phyloP scores from a whole-genome alignment of 768 basidiomycete genomes.

The Agrocybe pediades region DNA sequence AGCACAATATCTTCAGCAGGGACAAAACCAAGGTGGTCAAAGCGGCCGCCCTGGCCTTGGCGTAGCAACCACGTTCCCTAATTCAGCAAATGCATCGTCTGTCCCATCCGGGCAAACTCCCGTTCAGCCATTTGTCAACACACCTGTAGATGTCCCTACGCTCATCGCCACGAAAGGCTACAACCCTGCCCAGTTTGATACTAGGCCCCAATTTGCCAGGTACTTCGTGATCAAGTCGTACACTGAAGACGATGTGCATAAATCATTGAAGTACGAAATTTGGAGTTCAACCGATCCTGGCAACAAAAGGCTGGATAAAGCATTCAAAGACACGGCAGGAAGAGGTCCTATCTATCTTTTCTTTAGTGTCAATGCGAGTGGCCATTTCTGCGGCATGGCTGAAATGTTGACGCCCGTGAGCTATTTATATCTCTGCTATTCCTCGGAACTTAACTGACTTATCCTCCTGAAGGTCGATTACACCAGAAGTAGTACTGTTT shows the following conservation, averaged over 20 bases:
- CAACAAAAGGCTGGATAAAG: conserved; percentile 96
- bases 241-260: conserved; percentile 99
- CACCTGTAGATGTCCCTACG: conserved; percentile 85
- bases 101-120: conserved; percentile 39
- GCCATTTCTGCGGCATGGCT: conserved; percentile 98
- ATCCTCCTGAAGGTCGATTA: conserved; percentile 73
- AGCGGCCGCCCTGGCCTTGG: conserved; percentile 37
- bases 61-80: conserved; percentile 35
- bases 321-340: conserved; percentile 92
- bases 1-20: conserved; percentile 67
- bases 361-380: conserved; percentile 97
- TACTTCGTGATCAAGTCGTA: conserved; percentile 99
- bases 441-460: neutral
- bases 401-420: conserved; percentile 94
- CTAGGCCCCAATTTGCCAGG: conserved; percentile 77
- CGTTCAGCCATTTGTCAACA: conserved; percentile 48
- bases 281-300: conserved; percentile 98
- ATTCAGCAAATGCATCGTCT: conserved; percentile 24
- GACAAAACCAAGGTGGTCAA: conserved; percentile 40
- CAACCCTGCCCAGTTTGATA: conserved; percentile 85
- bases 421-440: neutral
- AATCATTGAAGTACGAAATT: conserved; percentile 95
- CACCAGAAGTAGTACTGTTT: conserved; percentile 91
- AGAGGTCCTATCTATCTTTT: conserved; percentile 96
- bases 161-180: conserved; percentile 88